A percentile compares a stretch with the other conserved stretches of the same genome.
phyloP scores from a whole-genome alignment of 371 early-diverging fungal species.

The Dichotomocladium elegans region DNA sequence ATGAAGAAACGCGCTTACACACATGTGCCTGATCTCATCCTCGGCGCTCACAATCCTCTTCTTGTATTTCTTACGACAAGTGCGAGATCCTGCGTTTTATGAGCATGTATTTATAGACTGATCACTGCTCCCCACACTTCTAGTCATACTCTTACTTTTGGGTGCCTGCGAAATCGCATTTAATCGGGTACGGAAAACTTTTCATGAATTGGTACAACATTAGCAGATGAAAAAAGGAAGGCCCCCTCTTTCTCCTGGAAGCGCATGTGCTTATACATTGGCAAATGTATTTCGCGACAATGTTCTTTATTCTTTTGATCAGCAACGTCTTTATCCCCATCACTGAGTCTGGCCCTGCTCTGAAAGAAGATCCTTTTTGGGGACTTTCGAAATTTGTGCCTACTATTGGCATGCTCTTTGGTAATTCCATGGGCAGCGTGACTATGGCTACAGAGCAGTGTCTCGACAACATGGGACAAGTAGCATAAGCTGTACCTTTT shows the following conservation, averaged over 20 bases:
- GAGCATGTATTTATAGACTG: slow-evolving; percentile 2
- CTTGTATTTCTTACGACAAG: slow-evolving; percentile 33
- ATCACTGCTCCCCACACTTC: background rate
- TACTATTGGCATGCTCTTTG: slow-evolving; percentile 83
- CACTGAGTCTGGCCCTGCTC: slow-evolving; percentile 60
- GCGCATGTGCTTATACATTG: background rate
- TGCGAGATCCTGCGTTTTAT: slow-evolving; percentile 9
- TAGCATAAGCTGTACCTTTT: too few relatives aligned
- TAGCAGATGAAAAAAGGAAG: too few relatives aligned
- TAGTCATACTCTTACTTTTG: slow-evolving; percentile 33
- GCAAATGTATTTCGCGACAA: slow-evolving; percentile 36
- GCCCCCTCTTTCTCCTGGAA: background rate
- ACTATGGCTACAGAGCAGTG: slow-evolving; percentile 72
- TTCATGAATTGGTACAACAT: slow-evolving; percentile 35
- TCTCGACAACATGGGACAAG: slow-evolving; percentile 51
- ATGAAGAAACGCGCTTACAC: slow-evolving; percentile 19
- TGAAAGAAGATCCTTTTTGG: slow-evolving; percentile 71
- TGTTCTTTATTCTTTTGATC: slow-evolving; percentile 40
- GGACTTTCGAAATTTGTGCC: slow-evolving; percentile 82
- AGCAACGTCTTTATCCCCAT: slow-evolving; percentile 49
- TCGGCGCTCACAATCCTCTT: slow-evolving; percentile 27
- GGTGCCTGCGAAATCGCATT: slow-evolving; percentile 41
- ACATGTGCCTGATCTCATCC: slow-evolving; percentile 35
- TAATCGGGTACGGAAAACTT: slow-evolving; percentile 38
- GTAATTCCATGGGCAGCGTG: slow-evolving; percentile 81